A percentile compares a stretch with the other conserved stretches of the same genome.
phyloP scores from a whole-genome alignment of 352 stramenopile genomes.

The Pythium volutum region DNA sequence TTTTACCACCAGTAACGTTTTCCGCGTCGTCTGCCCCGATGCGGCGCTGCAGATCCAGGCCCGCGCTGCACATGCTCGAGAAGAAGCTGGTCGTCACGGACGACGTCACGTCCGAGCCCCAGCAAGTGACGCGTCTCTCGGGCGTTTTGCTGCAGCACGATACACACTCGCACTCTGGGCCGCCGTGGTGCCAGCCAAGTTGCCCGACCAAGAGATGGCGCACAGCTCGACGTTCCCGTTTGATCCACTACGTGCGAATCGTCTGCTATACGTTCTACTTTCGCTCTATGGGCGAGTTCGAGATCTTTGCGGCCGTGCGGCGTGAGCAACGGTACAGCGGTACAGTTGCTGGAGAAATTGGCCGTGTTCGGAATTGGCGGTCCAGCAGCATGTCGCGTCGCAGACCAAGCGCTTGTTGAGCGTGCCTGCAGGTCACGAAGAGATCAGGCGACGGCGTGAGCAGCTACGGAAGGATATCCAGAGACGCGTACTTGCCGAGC shows the following conservation, averaged over 20 bases:
- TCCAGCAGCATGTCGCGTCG: conserved; percentile 22
- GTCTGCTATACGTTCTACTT: conserved; percentile 75
- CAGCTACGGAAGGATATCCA: conserved; percentile 14
- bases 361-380: conserved; percentile 56
- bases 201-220: not conserved
- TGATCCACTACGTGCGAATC: conserved; percentile 5
- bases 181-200: conserved; percentile 11
- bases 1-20: conserved; percentile 26
- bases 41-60: conserved; percentile 42
- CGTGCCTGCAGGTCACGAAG: conserved; percentile 15
- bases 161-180: conserved; percentile 54
- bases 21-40: conserved; percentile 51
- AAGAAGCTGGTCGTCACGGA: conserved; percentile 60
- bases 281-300: conserved; percentile 47
- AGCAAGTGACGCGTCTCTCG: conserved; percentile 48
- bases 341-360: conserved; percentile 47
- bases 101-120: conserved; percentile 41
- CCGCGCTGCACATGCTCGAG: conserved; percentile 27
- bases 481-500: not conserved
- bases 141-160: conserved; percentile 35
- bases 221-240: conserved; percentile 12
- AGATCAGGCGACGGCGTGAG: conserved; percentile 15
- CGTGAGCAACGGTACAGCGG: conserved; percentile 43
- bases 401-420: conserved; percentile 1
- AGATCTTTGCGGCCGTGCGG: conserved; percentile 46